These are phyloP conservation scores for Papiliotrema laurentii DNA, from an alignment of 1,284 basidiomycete species.

Conservation along the genomic window DNA sequence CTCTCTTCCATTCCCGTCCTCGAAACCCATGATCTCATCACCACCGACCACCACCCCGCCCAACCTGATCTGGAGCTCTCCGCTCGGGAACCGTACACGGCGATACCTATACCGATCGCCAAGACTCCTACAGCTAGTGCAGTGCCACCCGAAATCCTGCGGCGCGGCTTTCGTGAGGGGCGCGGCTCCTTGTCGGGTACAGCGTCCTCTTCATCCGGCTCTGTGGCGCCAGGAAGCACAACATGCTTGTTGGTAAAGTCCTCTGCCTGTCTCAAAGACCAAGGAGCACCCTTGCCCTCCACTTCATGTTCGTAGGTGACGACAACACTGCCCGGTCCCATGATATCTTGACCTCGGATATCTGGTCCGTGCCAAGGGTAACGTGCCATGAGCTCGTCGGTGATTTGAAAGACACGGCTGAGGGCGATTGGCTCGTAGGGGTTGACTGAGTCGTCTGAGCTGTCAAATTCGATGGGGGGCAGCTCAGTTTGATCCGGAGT, in stretches of 20 bases:
- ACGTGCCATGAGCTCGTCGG: constrained; percentile 33
- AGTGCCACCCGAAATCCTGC: constrained; percentile 18
- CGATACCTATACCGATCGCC: constrained; percentile 35
- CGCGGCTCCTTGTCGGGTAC: too few species aligned
- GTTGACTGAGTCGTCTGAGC: constrained; percentile 21
- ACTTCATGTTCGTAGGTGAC: constrained; percentile 24
- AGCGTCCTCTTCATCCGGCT: constrained; percentile 21
- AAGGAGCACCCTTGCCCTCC: not conserved
- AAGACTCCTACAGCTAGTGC: constrained; percentile 31
- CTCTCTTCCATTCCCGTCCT: not conserved
- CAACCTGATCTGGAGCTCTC: constrained; percentile 19
- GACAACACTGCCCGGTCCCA: constrained; percentile 41
- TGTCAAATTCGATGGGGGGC: not conserved
- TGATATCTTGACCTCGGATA: constrained; percentile 37
- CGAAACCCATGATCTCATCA: constrained; percentile 15
- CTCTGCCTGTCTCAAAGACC: constrained; percentile 7
- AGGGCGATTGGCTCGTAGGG: constrained; percentile 39
- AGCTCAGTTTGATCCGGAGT: constrained; percentile 20
- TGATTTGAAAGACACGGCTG: constrained; percentile 36
- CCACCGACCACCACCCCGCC: constrained; percentile 32
- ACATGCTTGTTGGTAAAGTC: constrained; percentile 8
- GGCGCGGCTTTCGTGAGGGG: not conserved
- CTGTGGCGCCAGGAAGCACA: constrained; percentile 10
- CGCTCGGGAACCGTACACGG: constrained; percentile 24
- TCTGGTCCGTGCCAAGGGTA: constrained; percentile 37